Conservation (phyloP, 306 rosid genomes). For the Bauhinia variegata region DNA sequence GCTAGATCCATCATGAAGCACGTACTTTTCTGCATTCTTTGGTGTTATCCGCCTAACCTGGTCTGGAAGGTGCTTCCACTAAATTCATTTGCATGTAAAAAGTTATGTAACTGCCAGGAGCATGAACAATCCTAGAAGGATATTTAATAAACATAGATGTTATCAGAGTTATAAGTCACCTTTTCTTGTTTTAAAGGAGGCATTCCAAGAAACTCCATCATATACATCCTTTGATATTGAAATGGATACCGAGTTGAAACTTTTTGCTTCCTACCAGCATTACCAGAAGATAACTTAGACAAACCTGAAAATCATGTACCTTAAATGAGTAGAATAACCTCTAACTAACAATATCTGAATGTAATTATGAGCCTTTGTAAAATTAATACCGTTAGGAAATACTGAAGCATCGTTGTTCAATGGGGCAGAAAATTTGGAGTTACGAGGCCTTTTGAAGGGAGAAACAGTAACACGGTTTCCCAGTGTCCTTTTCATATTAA, state of each 20-base stretch:
- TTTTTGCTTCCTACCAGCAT: conserved; percentile 54
- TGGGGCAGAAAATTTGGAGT: conserved; percentile 53
- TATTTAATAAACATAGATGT: conserved; percentile 29
- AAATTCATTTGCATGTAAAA: conserved; percentile 40
- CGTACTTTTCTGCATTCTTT: conserved; percentile 61
- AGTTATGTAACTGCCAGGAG: conserved; percentile 40
- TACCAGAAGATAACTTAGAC: conserved; percentile 52
- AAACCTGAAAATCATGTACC: conserved; percentile 55
- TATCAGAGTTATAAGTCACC: conserved; percentile 48
- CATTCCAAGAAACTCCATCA: conserved; percentile 62
- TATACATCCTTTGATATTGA: conserved; percentile 51
- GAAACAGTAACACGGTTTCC: conserved; percentile 56
- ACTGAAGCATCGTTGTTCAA: conserved; percentile 45
- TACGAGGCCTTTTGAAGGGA: conserved; percentile 86
- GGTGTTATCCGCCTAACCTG: conserved; percentile 55
- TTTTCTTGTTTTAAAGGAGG: conserved; percentile 44
- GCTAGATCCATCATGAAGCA: conserved; percentile 55
- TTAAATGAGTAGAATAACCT: conserved; percentile 32
- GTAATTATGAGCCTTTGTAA: conserved; percentile 1
- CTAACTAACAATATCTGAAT: conserved; percentile 27
- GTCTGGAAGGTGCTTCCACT: conserved; percentile 50
- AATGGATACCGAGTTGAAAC: conserved; percentile 74
- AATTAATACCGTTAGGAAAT: conserved; percentile 53
- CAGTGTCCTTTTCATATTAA: conserved; percentile 60
- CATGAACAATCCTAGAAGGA: conserved; percentile 29